A percentile compares a stretch with the other conserved stretches of the same genome.
phyloP scores from a whole-genome alignment of 1,139 yeast genomes.

The Blastobotrys indianensis region DNA sequence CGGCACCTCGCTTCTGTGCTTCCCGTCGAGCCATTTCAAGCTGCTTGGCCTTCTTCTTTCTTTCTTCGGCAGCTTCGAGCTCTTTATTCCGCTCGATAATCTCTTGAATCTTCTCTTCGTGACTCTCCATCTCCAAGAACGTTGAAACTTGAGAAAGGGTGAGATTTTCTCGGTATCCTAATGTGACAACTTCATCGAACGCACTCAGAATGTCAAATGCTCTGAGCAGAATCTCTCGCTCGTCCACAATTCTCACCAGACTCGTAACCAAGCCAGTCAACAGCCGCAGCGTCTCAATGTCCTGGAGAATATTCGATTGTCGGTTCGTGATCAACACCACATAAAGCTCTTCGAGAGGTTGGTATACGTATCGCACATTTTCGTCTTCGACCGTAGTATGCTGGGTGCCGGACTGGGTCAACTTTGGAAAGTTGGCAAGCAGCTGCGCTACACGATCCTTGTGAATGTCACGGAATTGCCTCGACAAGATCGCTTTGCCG shows the following conservation, averaged over 20 bases:
- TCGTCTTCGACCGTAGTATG: conserved; percentile 96
- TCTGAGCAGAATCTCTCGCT: conserved; percentile 72
- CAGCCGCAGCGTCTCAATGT: conserved; percentile 83
- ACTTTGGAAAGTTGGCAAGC: conserved; percentile 78
- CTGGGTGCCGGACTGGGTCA: conserved; percentile 69
- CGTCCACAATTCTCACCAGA: conserved; percentile 66
- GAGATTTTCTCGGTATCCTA: conserved; percentile 88
- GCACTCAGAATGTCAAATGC: conserved; percentile 89
- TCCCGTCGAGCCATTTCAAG: conserved; percentile 74
- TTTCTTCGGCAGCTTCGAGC: conserved; percentile 93
- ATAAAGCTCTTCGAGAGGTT: conserved; percentile 91
- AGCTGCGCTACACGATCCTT: conserved; percentile 83
- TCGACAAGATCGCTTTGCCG: conserved; percentile 87
- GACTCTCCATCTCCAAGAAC: conserved; percentile 95
- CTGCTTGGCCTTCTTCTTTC: conserved; percentile 93
- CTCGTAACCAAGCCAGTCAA: conserved; percentile 79
- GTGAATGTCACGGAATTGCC: conserved; percentile 84
- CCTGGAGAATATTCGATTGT: conserved; percentile 89
- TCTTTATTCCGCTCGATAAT: conserved; percentile 96
- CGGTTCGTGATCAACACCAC: conserved; percentile 88
- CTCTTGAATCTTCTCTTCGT: conserved; percentile 97
- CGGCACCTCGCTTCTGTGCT: conserved; percentile 50
- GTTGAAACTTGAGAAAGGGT: conserved; percentile 79
- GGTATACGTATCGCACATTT: conserved; percentile 87
- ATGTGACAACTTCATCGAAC: conserved; percentile 84